Conservation (phyloP, 2,329 filamentous ascomycete genomes). For the Elsinoe fawcettii region DNA sequence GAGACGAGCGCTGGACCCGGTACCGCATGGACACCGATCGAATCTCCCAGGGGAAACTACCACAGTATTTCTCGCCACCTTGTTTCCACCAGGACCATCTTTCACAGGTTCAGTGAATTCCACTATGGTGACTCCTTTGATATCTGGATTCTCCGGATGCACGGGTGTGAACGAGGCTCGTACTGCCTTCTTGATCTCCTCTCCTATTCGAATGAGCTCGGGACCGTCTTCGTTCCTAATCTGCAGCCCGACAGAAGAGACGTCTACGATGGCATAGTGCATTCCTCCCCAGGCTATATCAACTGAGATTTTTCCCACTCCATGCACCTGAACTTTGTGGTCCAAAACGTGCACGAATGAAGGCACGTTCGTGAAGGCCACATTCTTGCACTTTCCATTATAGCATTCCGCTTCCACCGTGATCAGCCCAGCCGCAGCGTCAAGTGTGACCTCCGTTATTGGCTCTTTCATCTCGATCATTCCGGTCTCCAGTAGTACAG, state of each 20-base stretch:
- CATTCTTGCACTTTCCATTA: constrained; percentile 37
- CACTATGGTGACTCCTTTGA: constrained; percentile 36
- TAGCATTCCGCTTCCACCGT: constrained; percentile 36
- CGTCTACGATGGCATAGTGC: constrained; percentile 40
- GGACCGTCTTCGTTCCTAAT: constrained; percentile 30
- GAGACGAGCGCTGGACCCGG: constrained; percentile 38
- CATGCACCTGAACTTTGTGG: too few species aligned
- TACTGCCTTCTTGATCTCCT: constrained; percentile 37
- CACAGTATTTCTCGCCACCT: constrained; percentile 34
- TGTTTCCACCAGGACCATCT: constrained; percentile 20
- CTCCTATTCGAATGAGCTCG: constrained; percentile 36
- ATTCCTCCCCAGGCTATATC: constrained; percentile 44
- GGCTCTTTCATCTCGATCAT: constrained; percentile 42
- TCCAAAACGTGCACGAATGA: constrained; percentile 38
- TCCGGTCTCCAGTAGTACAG: constrained; percentile 42
- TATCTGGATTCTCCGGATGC: constrained; percentile 38
- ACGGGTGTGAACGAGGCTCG: constrained; percentile 31
- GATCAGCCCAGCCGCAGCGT: constrained; percentile 41
- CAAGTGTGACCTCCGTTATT: constrained; percentile 34
- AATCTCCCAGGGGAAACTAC: constrained; percentile 41
- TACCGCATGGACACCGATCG: constrained; percentile 42
- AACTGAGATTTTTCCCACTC: too few species aligned
- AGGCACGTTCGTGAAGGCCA: constrained; percentile 41
- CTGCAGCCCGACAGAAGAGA: constrained; percentile 30
- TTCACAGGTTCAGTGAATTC: constrained; percentile 34